phyloP scores from a whole-genome alignment of 2,329 filamentous ascomycete genomes.

The Pseudogymnoascus sp. region DNA sequence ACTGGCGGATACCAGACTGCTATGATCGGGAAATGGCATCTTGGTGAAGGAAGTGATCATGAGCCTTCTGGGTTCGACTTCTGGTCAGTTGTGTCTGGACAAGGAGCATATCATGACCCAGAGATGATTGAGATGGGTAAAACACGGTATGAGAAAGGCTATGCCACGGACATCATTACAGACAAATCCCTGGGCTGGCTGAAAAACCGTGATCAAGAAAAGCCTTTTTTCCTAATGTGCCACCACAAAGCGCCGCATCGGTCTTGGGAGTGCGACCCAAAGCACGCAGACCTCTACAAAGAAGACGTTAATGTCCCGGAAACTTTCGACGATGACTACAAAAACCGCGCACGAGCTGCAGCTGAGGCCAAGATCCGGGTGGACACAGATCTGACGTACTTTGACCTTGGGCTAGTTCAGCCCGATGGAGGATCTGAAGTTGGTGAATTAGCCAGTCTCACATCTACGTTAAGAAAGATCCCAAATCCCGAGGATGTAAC shows the following conservation, averaged over 20 bases:
- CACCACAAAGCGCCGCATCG: conserved; percentile 50
- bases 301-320: conserved; percentile 42
- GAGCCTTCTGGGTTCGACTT: conserved; percentile 45
- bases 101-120: conserved; percentile 47
- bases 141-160: conserved; percentile 32
- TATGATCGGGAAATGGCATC: conserved; percentile 49
- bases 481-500: conserved; percentile 31
- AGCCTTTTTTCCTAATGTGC: conserved; percentile 49
- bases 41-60: conserved; percentile 40
- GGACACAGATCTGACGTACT: conserved; percentile 44
- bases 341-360: conserved; percentile 44
- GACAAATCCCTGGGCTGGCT: conserved; percentile 42
- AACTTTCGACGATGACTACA: conserved; percentile 48
- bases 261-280: conserved; percentile 43
- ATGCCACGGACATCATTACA: conserved; percentile 46
- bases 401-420: conserved; percentile 44
- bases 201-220: conserved; percentile 26
- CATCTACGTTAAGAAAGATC: conserved; percentile 31
- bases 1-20: conserved; percentile 42
- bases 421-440: conserved; percentile 40
- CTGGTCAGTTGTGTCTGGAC: conserved; percentile 44
- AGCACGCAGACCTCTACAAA: conserved; percentile 42
- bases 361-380: conserved; percentile 45
- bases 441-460: conserved; percentile 30
- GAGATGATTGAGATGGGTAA: conserved; percentile 38